Conservation (phyloP, 768 basidiomycete species). For the Russula virescens region DNA sequence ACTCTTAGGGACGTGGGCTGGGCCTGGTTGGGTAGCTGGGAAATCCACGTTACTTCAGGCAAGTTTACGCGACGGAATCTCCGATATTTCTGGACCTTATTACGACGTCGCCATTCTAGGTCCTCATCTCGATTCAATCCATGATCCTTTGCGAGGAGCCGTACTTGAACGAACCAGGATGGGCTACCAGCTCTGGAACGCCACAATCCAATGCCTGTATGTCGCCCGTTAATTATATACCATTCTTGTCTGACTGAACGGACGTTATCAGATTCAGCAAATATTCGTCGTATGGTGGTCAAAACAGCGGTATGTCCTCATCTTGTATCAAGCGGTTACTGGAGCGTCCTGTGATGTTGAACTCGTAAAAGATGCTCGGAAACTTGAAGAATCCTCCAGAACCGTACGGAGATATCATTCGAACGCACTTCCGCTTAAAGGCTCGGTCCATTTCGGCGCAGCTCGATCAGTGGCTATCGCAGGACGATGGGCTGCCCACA, state of each 20-base stretch:
- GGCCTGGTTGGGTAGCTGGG: conserved; percentile 90
- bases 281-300: conserved; percentile 89
- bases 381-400: conserved; percentile 78
- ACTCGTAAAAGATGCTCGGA: conserved; percentile 61
- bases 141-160: conserved; percentile 96
- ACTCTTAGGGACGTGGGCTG: conserved; percentile 86
- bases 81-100: neutral
- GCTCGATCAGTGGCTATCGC: conserved; percentile 69
- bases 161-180: conserved; percentile 89
- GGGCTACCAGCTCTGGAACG: conserved; percentile 68
- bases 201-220: conserved; percentile 73
- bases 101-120: conserved; percentile 33
- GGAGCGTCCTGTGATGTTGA: conserved; percentile 5
- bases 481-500: conserved; percentile 67
- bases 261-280: conserved; percentile 66
- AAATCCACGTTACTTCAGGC: conserved; percentile 87
- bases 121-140: conserved; percentile 91
- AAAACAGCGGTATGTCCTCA: conserved; percentile 62
- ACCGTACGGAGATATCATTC: conserved; percentile 81
- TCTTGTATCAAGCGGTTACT: neutral
- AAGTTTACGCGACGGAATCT: conserved; percentile 19
- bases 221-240: conserved; percentile 25
- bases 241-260: conserved; percentile 17
- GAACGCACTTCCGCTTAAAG: conserved; percentile 88
- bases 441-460: conserved; percentile 62